Percentiles rank a stretch among this genome's conserved stretches.
These are phyloP conservation scores for Mortierella sp. DNA, from an alignment of 371 early-diverging fungal species.

Conservation along the genomic window DNA sequence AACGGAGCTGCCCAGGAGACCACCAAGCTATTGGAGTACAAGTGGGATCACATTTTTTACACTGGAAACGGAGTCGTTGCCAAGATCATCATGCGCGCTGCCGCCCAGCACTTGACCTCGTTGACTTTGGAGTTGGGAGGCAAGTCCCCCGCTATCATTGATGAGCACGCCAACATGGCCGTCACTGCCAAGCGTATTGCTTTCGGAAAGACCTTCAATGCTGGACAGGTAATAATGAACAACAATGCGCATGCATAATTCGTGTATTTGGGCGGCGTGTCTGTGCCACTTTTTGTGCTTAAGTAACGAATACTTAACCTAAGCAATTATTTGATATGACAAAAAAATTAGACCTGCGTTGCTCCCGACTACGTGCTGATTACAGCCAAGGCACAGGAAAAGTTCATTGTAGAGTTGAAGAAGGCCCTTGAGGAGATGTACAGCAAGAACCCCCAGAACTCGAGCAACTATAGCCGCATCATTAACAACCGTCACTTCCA, in stretches of 20 bases:
- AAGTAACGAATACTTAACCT: conserved; percentile 1
- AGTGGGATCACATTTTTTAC: conserved; percentile 91
- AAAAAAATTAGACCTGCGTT: conserved; percentile 79
- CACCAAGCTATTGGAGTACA: conserved; percentile 76
- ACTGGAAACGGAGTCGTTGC: conserved; percentile 89
- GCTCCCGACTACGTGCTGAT: conserved; percentile 90
- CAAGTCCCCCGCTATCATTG: conserved; percentile 87
- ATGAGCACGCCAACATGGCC: conserved; percentile 73
- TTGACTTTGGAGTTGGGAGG: conserved; percentile 92
- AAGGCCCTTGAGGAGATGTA: conserved; percentile 67
- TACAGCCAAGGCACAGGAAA: conserved; percentile 63
- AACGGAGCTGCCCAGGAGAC: conserved; percentile 88
- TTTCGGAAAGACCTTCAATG: conserved; percentile 88
- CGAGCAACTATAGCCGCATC: conserved; percentile 78
- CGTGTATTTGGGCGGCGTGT: neutral
- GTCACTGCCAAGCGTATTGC: conserved; percentile 82
- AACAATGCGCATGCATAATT: neutral
- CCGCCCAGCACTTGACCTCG: conserved; percentile 79
- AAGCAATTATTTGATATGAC: neutral
- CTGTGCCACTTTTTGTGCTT: neutral
- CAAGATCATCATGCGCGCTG: conserved; percentile 83
- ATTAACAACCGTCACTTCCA: conserved; percentile 80
- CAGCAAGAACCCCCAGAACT: conserved; percentile 65
- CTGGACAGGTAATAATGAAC: conserved; percentile 78
- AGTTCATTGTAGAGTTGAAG: conserved; percentile 67